These are phyloP conservation scores for Salvia miltiorrhiza DNA, from an alignment of 257 asterid genomes.

Conservation along the genomic window DNA sequence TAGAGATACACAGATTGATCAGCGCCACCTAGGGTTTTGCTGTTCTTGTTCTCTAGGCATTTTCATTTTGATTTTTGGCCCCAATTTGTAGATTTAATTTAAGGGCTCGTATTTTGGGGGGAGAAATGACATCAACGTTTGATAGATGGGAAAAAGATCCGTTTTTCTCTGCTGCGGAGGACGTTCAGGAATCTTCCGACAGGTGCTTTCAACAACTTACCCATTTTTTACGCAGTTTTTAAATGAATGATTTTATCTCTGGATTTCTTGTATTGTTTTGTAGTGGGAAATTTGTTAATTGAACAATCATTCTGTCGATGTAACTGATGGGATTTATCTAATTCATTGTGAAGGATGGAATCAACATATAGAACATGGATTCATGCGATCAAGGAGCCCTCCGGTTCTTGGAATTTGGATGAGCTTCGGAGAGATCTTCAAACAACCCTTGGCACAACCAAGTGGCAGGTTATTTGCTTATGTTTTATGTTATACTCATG, in stretches of 20 bases:
- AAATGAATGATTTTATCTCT: neutral
- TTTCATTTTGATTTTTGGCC: neutral
- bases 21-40: constrained; percentile 27
- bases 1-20: constrained; percentile 12
- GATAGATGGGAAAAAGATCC: constrained; percentile 98
- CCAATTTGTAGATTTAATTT: constrained; percentile 19
- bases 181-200: constrained; percentile 96
- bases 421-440: constrained; percentile 78
- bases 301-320: neutral
- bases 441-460: constrained; percentile 79
- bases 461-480: constrained; percentile 79
- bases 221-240: neutral
- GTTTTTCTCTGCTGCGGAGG: constrained; percentile 89
- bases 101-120: neutral
- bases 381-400: constrained; percentile 58
- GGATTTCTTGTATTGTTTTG: neutral
- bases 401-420: constrained; percentile 60
- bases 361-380: constrained; percentile 88
- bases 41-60: neutral
- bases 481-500: neutral
- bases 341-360: constrained; percentile 72
- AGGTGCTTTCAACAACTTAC: constrained; percentile 37
- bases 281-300: neutral
- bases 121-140: constrained; percentile 61
- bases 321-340: constrained; percentile 1